Base-by-base conservation (phyloP, 106 monocot genomes). In the Acorus calamus region DNA sequence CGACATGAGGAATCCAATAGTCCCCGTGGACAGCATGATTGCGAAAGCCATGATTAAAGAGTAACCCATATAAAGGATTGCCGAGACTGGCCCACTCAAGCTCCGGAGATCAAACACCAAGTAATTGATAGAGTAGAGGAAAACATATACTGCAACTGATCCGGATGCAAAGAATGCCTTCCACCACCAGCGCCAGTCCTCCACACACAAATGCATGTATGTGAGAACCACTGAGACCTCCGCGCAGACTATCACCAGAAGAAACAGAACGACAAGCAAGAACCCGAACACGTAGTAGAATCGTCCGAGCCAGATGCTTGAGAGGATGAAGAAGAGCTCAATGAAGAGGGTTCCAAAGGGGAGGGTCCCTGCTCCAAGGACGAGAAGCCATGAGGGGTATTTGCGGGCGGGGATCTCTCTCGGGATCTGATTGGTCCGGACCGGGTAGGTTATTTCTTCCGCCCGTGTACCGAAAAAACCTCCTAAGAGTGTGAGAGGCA, bases 81-180 rank as follows among this genome's bases (percentile, higher is more conserved):
- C 70, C 3, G 76, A 77, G 4, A 66, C 59, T 2, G 76, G 63
- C 2, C 76, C 76, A 42, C 65, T 71, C 59, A 71, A 55, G 44
- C 76, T 69, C 64, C 48, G 69, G 4, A 76, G 57, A 52, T 76
- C 60, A 44, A 77, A 66, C 12, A 66, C 53, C 46, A 77, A 13
- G 59, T 65, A 77, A 11, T 71, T 52, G 65, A 77, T 58, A 44
- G 76, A 70, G 65, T 70, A 71, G 11, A 77, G 50, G 53, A 77
- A 77, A n/a, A 71, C 71, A 60, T 77, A 77, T 8, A 77, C 52
- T 4, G 70, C 56, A 11, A 66, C 70, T 0, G 70, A 70, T 4
- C 76, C 76, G n/a, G 76, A 71, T 10, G 76, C 76, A 65, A 71
- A 77, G 65, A 77, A 77, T 13, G 76, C 64, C 47, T 77, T 77